Evolutionary conservation across 129 eudicot species (phyloP), one percentile per base, ranked within the genome.

Genomic region (Kitagawia praeruptora): DNA sequence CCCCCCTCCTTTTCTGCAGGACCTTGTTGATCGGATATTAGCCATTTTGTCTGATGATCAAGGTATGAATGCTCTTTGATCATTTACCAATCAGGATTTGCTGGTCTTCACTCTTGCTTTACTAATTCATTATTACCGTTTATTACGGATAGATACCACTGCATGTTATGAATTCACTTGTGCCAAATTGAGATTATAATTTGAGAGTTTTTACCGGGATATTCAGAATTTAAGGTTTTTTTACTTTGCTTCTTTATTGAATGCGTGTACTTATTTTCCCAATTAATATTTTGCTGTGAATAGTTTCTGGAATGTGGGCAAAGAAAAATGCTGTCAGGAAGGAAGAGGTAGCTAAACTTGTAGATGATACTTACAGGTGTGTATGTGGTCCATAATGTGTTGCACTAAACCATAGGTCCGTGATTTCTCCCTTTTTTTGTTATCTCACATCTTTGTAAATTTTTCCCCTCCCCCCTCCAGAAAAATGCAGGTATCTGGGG

Each of bases 291-390:
- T 56, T 75, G 58, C 42, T 49, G 49, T 77, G 74, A 78, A 83
- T 89, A 90, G 95, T 83, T 86, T 86, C 95, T 67, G 96, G 92
- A 78, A 81, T 85, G 86, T 96, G 94, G 96, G 91, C 96, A 25
- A 96, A 92, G 85, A 92, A 87, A 85, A 84, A 80, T 67, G 83
- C 87, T 34, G 82, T 92, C 80, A 84, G 91, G 72, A 92, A 86
- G 87, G 99, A 90, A 83, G 95, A 89, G 21, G 95, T 92, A 78
- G 98, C 95, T 70, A 96, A 88, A 90, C 84, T 92, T 34, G 95
- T 96, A 27, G 97, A 96, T 83, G 98, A 96, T 85, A 84, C 86
- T 76, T 87, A 96, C 97, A 96, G 99, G 99, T 89, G 75, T 73
- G 86, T 12, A 56, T 71, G 53, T 67, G 23, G 31, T 67, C 9